Base-by-base conservation (phyloP, 805 yeast species). In the Jamesozyma rosinii region DNA sequence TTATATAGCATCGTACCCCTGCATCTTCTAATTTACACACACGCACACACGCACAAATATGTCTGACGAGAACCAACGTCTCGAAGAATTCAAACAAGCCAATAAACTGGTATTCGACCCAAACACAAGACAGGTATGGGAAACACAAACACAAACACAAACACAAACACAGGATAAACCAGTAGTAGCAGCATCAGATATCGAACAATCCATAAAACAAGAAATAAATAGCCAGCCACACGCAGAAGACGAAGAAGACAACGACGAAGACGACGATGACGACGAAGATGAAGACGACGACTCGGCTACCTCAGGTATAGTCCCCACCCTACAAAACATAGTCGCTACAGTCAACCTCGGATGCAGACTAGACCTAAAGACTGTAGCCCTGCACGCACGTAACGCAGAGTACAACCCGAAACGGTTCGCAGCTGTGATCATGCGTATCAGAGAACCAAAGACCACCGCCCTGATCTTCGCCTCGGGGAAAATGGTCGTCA, bases 401-500 rank as follows among this genome's bases (percentile, higher is more conserved):
- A 92, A 92, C 67, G 98, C 98, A 30, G 98, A 92, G 65, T 92
- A 92, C 68, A 92, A 92, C 58, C 98, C 98, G 41, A 87, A 84
- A 63, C 95, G 98, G 71, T 92, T 92, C 71, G 98, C 98, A 13
- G 98, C 98, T 46, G 98, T 92, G 40, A 92, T 92, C 55, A 92
- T 92, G 98, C 85, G 98, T 74, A 92, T 92, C 55, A 79, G 98
- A 67, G 98, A 92, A 64, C 98, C 98, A 15, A 92, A 92, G 65
- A 92, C 98, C 1, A 92, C 98, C 2, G 97, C 98, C 0, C 73
- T 92, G 53, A 92, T 92, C 52, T 92, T 92, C 65, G 98, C 98
- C 1, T 88, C 97, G 2, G 98, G 98, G 58, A 92, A 92, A 66
- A 92, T 92, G 98, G 98, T 92, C 53, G 98, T 92, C 14, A 92